Conservation (phyloP, 2,329 filamentous ascomycete species). For the Zymoseptoria passerinii region DNA sequence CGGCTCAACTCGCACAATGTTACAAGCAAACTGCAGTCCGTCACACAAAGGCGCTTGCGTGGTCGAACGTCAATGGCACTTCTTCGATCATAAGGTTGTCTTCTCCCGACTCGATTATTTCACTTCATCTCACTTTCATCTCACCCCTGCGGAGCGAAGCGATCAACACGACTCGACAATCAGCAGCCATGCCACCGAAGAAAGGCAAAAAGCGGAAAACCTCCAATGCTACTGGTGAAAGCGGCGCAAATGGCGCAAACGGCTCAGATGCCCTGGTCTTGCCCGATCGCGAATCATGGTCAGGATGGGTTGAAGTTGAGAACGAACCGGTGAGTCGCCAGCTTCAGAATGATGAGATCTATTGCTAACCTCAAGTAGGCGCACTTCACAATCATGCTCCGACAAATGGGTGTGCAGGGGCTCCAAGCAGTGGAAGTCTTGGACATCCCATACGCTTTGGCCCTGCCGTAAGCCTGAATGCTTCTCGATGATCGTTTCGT, state of each 20-base stretch:
- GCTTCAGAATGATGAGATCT: background rate
- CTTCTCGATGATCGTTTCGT: background rate
- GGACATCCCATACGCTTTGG: conserved; percentile 48
- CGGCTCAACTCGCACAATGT: background rate
- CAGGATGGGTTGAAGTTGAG: conserved; percentile 75
- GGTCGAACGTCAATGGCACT: background rate
- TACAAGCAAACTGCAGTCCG: background rate
- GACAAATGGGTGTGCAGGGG: conserved; percentile 65
- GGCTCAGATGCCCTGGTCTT: conserved; percentile 7
- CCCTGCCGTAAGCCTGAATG: conserved; percentile 24
- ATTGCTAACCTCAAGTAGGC: conserved; percentile 42
- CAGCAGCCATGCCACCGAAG: conserved; percentile 17
- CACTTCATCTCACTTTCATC: background rate
- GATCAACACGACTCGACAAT: background rate
- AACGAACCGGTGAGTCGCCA: conserved; percentile 65
- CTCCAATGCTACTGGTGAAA: conserved; percentile 9
- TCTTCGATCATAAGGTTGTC: background rate
- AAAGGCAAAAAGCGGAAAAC: conserved; percentile 19
- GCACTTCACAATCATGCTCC: conserved; percentile 78
- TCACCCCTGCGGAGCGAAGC: background rate
- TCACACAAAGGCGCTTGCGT: background rate
- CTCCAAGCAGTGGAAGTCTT: conserved; percentile 71
- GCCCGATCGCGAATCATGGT: conserved; percentile 53
- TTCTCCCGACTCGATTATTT: background rate
- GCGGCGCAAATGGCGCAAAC: conserved; percentile 8